Evolutionary conservation across 768 basidiomycete species (phyloP), one percentile per base, ranked within the genome.

Genomic region (Dacryopinax spathularia): DNA sequence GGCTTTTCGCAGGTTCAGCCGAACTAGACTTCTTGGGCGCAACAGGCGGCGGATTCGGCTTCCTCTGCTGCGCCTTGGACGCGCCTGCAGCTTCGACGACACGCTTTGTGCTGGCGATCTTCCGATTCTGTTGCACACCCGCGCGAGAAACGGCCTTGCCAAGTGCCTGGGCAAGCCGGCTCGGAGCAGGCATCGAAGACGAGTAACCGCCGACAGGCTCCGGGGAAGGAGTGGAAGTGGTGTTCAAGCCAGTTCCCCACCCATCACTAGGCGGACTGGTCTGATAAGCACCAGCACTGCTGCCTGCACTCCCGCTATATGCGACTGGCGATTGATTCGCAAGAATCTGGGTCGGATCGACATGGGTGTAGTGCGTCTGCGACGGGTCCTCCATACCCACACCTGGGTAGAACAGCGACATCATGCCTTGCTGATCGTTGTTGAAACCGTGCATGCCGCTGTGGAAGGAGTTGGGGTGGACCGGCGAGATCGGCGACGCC

Each of bases 321-420:
- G 48, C 48, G 20, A 56, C 48, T 29, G 48, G 48, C 25, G 48
- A 56, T 15, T 56, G 48, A 18, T 56, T 56, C 25, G 48, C 74
- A 27, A 81, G 73, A 43, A 95, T 88, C 75, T 95, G 91, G n/a
- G 88, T 87, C 7, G 94, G 94, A 76, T 97, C 91, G 65, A 97
- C 88, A 61, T 74, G 73, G 0, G 74, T 75, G 68, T 70, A 75
- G 31, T 43, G 61, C 33, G 74, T 66, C 62, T 74, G 73, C 43
- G 73, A 71, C 68, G 74, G 73, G 64, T 74, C 72, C 64, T 69
- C 70, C 22, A 67, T 66, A 34, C 69, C 69, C 37, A 70, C 70
- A 27, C 66, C 66, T 1, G 60, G 61, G 9, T 60, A 37, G 39
- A 68, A 65, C 34, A 34, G 43, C 31, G 66, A 65, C 13, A 59